Base-by-base conservation (phyloP, 2,329 filamentous ascomycete genomes). In the Xylaria arbuscula region DNA sequence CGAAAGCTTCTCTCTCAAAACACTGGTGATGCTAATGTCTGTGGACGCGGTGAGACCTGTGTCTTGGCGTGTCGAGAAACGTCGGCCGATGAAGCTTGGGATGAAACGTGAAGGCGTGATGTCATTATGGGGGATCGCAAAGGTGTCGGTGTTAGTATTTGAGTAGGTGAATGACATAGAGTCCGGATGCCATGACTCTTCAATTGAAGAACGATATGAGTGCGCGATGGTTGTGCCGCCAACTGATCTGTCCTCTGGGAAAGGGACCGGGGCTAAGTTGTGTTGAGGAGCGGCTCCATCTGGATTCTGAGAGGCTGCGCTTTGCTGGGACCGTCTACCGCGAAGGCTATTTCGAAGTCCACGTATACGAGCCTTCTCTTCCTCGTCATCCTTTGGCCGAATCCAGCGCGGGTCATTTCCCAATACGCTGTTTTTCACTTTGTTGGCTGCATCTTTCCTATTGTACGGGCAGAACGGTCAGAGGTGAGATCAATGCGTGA, bases 371-470 rank as follows among this genome's bases (percentile, higher is more conserved):
- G 82, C 81, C 53, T 79, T 79, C 83, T 88, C 87, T 60, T 89
- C 86, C 19, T 82, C 80, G 11, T 83, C 79, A 42, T 80, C 82
- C 67, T 82, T 83, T 1, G 87, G 86, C 22, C 86, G 84, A 58
- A 89, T 80, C 82, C 87, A 88, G 74, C 87, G 82, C 36, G 87
- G 85, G 45, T 89, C 85, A 69, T 89, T 87, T 70, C 88, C 87
- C 38, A 89, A 82, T 69, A 88, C 83, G 8, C 81, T 79, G 62
- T 86, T 85, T 70, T 89, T 83, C 24, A 85, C 87, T 78, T 89
- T 89, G 73, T 87, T 86, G 40, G 85, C 86, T 34, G 87, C 88
- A 72, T 88, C 87, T 72, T 84, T 84, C 45, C 86, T 87, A 65
- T 66, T 57, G 53, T 62, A 50, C 11, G 22, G 40, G 42, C 15